Base-by-base conservation (phyloP, 1,284 basidiomycete genomes). In the Rhodotorula sp. region DNA sequence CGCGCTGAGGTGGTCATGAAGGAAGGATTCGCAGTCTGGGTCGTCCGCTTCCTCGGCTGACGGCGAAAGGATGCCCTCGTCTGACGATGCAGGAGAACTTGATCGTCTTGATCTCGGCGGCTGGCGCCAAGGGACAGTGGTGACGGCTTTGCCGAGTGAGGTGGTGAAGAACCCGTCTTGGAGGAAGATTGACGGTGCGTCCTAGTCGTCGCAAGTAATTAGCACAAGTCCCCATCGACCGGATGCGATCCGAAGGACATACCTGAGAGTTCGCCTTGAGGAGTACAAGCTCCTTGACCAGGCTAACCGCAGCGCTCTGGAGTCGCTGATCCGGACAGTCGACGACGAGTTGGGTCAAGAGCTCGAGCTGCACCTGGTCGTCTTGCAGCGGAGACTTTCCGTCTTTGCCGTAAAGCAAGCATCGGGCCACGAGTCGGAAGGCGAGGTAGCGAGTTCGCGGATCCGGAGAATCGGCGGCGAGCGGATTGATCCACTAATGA, bases 371-470 rank as follows among this genome's bases (percentile, higher is more conserved):
- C 6, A 47, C n/a, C 54, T 49, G 8, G 45, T 67, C 69, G 52
- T 55, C 68, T 5, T 54, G 21, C 18, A 49, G 19, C 7, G 47
- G 23, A 23, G 28, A 16, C 28, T 19, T 18, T 7, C 28, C 45
- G 23, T 23, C 23, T 2, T 31, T 2, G 2, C 10, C 47, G 49
- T 10, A 3, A 5, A n/a, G 5, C 8, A 73, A 14, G 15, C 65
- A 49, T 6, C 60, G 64, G 0, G 62, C n/a, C 26, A 73, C 3
- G 28, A 73, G 71, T n/a, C 66, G 62, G 63, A 68, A 73, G 23
- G 71, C 59, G 57, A 70, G 60, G 61, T 70, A 73, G 34, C 71
- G 71, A 7, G 48, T 63, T 2, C 16, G 15, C 0, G 71, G 57
- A 16, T 34, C 12, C 21, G 63, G 45, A 0, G 71, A 73, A 18